phyloP scores from a whole-genome alignment of 805 yeast species.

The Spencermartinsiella europaea region DNA sequence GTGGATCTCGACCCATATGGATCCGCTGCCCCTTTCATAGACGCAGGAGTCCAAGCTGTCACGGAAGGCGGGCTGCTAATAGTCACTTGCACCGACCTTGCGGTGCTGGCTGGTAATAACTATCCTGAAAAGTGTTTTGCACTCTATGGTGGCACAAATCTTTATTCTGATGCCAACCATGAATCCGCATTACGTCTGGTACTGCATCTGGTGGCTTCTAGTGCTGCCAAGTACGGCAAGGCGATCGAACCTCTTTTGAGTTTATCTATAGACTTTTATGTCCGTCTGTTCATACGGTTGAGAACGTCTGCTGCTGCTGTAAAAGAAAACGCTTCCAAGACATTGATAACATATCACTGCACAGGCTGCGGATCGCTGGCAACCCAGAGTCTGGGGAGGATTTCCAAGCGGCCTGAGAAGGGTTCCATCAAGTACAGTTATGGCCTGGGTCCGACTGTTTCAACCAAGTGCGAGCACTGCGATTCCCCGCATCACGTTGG shows the following conservation, averaged over 20 bases:
- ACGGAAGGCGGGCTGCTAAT: constrained; percentile 78
- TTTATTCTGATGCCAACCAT: constrained; percentile 82
- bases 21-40: constrained; percentile 92
- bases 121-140: constrained; percentile 97
- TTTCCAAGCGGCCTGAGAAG: constrained; percentile 23
- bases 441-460: constrained; percentile 58
- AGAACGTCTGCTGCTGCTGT: constrained; percentile 74
- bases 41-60: constrained; percentile 81
- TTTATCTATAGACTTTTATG: constrained; percentile 87
- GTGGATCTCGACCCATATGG: constrained; percentile 98
- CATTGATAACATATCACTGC: constrained; percentile 78
- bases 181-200: constrained; percentile 90
- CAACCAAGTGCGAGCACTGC: constrained; percentile 61
- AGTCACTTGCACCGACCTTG: constrained; percentile 94
- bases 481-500: constrained; percentile 66
- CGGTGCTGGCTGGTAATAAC: constrained; percentile 91
- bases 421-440: constrained; percentile 37
- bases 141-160: constrained; percentile 85
- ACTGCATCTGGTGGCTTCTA: constrained; percentile 62
- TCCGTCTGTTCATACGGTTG: constrained; percentile 77
- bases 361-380: constrained; percentile 76
- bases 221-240: constrained; percentile 88
- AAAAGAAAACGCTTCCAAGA: constrained; percentile 68
- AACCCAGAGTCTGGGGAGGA: constrained; percentile 71
- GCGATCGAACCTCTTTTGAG: constrained; percentile 81